Evolutionary conservation across 1,284 basidiomycete genomes (phyloP).

Genomic region (Heterobasidion annosum): DNA sequence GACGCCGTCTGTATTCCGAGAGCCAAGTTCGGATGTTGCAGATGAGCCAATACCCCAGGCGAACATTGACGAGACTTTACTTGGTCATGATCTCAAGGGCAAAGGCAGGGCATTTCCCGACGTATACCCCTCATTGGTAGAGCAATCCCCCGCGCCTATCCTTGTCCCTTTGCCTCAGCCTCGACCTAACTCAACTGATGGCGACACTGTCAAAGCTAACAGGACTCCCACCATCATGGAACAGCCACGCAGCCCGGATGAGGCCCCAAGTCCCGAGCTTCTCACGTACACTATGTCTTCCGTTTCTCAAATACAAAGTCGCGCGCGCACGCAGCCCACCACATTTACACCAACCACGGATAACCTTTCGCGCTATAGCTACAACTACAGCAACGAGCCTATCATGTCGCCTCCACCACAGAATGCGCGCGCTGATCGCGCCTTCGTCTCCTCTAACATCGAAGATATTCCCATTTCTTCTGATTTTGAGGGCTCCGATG

Average conservation of each 20-base stretch:
- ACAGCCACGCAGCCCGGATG: too few relatives aligned
- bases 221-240: too few relatives aligned
- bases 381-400: not conserved
- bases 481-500: slow-evolving; percentile 8
- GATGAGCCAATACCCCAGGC: not conserved
- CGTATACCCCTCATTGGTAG: not conserved
- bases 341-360: slow-evolving; percentile 1
- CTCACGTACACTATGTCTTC: slow-evolving; percentile 8
- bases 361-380: not conserved
- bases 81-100: not conserved
- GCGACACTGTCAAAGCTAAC: not conserved
- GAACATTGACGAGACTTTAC: not conserved
- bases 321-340: slow-evolving; percentile 2
- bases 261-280: slow-evolving; percentile 3
- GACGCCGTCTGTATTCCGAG: not conserved
- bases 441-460: not conserved
- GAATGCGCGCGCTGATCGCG: slow-evolving; percentile 5
- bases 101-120: not conserved
- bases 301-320: slow-evolving; percentile 1
- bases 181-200: not conserved
- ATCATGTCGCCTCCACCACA: not conserved
- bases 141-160: slow-evolving; percentile 1
- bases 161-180: not conserved
- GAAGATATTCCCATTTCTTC: slow-evolving; percentile 12
- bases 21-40: not conserved